phyloP scores from a whole-genome alignment of 2,329 filamentous ascomycete species.

The Apiospora malaysiana region DNA sequence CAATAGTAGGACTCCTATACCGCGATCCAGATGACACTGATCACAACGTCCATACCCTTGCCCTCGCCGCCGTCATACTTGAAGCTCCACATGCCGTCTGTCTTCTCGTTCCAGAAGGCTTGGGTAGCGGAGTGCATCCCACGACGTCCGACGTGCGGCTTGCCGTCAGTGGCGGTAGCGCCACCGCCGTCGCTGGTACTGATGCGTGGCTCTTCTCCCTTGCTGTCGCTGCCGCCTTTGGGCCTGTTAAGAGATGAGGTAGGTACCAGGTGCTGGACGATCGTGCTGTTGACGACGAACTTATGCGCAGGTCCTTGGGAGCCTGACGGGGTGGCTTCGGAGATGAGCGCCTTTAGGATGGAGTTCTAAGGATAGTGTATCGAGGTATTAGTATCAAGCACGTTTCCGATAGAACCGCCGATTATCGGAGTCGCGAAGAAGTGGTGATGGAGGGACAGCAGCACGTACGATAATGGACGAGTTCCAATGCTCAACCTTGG shows the following conservation, averaged over 20 bases:
- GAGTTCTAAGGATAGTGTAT: constrained; percentile 60
- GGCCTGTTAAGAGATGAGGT: constrained; percentile 69
- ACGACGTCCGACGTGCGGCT: constrained; percentile 79
- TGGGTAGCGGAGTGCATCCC: constrained; percentile 90
- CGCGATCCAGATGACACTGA: constrained; percentile 80
- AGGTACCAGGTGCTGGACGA: constrained; percentile 88
- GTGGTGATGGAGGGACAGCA: constrained; percentile 17
- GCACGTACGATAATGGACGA: constrained; percentile 83
- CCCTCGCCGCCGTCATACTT: constrained; percentile 75
- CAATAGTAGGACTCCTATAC: constrained; percentile 48
- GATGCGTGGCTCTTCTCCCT: constrained; percentile 57
- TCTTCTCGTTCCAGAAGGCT: constrained; percentile 90
- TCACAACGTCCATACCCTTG: constrained; percentile 72
- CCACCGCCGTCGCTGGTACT: constrained; percentile 59
- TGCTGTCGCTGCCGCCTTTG: constrained; percentile 54
- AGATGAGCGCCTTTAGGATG: constrained; percentile 79
- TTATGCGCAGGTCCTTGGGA: constrained; percentile 75
- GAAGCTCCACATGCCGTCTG: constrained; percentile 88
- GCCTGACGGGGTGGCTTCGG: constrained; percentile 68
- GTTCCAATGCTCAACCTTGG: constrained; percentile 88
- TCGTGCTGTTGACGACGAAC: constrained; percentile 97
- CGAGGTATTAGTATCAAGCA: neutral
- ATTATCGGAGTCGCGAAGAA: neutral
- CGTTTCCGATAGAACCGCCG: neutral
- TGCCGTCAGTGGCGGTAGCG: constrained; percentile 64